Base-by-base conservation (phyloP, 106 monocot species). In the Gastrodia elata region DNA sequence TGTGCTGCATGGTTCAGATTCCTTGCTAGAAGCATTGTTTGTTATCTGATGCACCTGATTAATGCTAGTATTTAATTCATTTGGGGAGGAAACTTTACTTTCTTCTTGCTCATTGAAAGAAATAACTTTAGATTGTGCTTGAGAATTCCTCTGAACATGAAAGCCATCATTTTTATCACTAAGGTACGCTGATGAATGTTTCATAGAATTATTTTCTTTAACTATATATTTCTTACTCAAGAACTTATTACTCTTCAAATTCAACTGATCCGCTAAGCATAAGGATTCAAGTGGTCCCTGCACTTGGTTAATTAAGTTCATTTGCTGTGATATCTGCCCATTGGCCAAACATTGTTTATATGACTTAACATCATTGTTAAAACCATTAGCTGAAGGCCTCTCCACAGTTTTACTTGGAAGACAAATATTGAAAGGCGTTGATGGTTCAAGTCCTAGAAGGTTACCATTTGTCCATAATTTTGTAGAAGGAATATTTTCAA, bases 381-480 rank as follows among this genome's bases (percentile, higher is more conserved):
- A 40, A 25, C 26, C 25, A 40, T 41, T 41, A 35, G 40, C 24
- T 26, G 24, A 3, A 39, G 69, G 2, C 33, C n/a, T 39, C 69
- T 39, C 40, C 39, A 24, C 40, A 6, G 69, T 26, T 39, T 25
- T 8, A 69, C 38, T 39, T 39, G 69, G 40, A 22, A 40, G 69
- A 26, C 40, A 24, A 39, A 69, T 0, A 25, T 39, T 40, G 24
- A 77, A 87, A 71, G 93, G 98, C 77, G 91, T 99, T 39, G 93
- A 99, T 72, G 98, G 98, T 56, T 88, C 80, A 65, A 99, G 76
- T 75, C 98, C 98, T 58, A 99, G 80, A 75, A 99, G 88, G 25
- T 84, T 74, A 49, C 87, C 98, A 85, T 99, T 99, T 58, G 93
- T 93, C 98, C 93, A 93, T 42, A 93, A 85, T 39, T 80, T 79